These are phyloP conservation scores for Boletus bicolor DNA, from an alignment of 768 basidiomycete species.

Conservation along the genomic window DNA sequence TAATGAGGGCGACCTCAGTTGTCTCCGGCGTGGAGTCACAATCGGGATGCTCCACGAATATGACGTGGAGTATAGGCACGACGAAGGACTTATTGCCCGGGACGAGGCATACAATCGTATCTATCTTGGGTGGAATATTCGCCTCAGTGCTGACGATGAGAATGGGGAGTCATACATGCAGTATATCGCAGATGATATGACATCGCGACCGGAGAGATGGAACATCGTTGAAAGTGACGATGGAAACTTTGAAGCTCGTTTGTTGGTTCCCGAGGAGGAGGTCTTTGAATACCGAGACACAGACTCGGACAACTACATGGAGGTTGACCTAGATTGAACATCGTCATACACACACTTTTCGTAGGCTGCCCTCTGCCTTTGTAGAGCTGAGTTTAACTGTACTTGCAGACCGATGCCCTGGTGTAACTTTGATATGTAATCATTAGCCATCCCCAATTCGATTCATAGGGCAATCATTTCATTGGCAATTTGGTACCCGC, in stretches of 20 bases:
- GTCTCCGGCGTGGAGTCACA: slow-evolving; percentile 61
- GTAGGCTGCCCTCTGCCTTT: neutral
- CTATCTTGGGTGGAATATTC: slow-evolving; percentile 69
- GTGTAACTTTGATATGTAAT: slow-evolving; percentile 1
- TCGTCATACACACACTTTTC: neutral
- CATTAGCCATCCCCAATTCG: neutral
- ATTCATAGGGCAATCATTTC: no score
- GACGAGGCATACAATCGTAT: slow-evolving; percentile 43
- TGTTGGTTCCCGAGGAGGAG: slow-evolving; percentile 36
- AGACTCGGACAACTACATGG: slow-evolving; percentile 41
- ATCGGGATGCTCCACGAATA: slow-evolving; percentile 55
- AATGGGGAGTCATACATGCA: slow-evolving; percentile 41
- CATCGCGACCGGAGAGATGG: slow-evolving; percentile 45
- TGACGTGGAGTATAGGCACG: slow-evolving; percentile 52
- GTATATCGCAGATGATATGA: slow-evolving; percentile 40
- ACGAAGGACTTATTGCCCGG: slow-evolving; percentile 50
- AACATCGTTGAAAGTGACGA: slow-evolving; percentile 32
- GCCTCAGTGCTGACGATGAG: slow-evolving; percentile 41
- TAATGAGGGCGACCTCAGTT: slow-evolving; percentile 33
- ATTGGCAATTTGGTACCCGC: no score
- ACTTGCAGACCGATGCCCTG: neutral
- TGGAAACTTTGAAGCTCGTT: slow-evolving; percentile 43
- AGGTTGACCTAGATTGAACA: slow-evolving; percentile 16
- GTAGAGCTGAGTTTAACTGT: slow-evolving; percentile 2
- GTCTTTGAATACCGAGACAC: slow-evolving; percentile 33